Base-by-base conservation (phyloP, 2,329 filamentous ascomycete species). In the Ambrosiella beaveri region DNA sequence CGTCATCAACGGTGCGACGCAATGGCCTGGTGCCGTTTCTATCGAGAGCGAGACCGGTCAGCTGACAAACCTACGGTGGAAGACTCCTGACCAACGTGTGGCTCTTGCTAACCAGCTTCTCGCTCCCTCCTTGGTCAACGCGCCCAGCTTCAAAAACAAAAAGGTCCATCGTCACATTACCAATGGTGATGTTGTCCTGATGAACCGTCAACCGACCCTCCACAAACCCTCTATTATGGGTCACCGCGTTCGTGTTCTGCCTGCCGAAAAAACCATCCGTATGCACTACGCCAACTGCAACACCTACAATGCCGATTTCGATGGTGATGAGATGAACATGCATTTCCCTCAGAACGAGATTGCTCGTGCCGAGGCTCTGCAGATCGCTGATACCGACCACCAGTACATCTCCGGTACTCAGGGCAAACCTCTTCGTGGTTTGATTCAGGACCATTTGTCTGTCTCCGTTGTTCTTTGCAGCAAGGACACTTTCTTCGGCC, bases 251-350 rank as follows among this genome's bases (percentile, higher is more conserved):
- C 82, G 90, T 61, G 91, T 98, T 5, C 73, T 98, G 15, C 87
- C 88, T 0, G 90, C 89, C 40, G 94, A 98, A 70, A 95, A 95
- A 72, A 97, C 93, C 0, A 90, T 98, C 68, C 89, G 93, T 63
- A 97, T 98, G 91, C 93, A 98, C 74, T 98, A 98, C 71, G 91
- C 93, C 65, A 98, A 98, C 69, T 97, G 93, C 70, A 98, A 98
- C 67, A 96, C 93, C 0, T 98, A 98, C 76, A 98, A 98, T 65
- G 93, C 93, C 38, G 93, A 98, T 76, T 98, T 98, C 67, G 94
- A 98, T 66, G 93, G 93, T 69, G 93, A 98, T 68, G 93, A 98
- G 71, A 98, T 98, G 93, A 98, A 98, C 70, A 94, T 98, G 90
- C 93, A 98, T 71, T 97, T 98, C 66, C 93, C 93, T 1, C 93